These are phyloP conservation scores for Ceratocystis albifundus DNA, from an alignment of 2,329 filamentous ascomycete species.

Conservation along the genomic window DNA sequence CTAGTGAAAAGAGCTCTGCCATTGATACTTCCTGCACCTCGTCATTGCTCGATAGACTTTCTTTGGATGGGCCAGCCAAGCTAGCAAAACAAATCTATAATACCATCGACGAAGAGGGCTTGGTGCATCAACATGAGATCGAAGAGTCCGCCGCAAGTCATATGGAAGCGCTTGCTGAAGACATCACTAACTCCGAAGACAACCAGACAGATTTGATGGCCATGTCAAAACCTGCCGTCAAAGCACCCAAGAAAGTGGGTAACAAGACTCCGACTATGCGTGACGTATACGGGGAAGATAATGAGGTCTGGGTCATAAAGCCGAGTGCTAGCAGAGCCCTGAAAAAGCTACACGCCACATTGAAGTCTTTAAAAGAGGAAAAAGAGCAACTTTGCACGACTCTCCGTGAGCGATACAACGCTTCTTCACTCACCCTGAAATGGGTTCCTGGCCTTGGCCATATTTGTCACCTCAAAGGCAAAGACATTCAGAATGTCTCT, in stretches of 20 bases:
- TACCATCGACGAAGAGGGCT: constrained; percentile 83
- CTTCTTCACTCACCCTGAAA: constrained; percentile 60
- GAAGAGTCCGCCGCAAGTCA: constrained; percentile 61
- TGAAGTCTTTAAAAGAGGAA: constrained; percentile 48
- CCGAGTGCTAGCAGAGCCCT: constrained; percentile 56
- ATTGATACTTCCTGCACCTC: constrained; percentile 32
- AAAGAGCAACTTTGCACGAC: constrained; percentile 49
- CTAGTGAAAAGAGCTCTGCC: constrained; percentile 18
- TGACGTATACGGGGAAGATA: constrained; percentile 50
- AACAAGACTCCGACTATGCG: constrained; percentile 35
- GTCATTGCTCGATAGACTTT: constrained; percentile 45
- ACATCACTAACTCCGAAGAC: constrained; percentile 56
- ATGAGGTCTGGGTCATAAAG: constrained; percentile 54
- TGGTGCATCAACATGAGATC: constrained; percentile 59
- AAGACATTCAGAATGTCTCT: constrained; percentile 43
- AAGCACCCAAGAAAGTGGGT: constrained; percentile 33
- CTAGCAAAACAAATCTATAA: constrained; percentile 60
- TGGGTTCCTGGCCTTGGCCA: constrained; percentile 84
- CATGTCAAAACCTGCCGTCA: constrained; percentile 38
- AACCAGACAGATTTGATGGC: constrained; percentile 43
- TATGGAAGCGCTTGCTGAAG: constrained; percentile 61
- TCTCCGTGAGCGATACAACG: constrained; percentile 50
- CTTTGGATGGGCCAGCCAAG: constrained; percentile 52
- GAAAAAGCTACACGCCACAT: constrained; percentile 52
- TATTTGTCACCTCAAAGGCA: constrained; percentile 80